Evolutionary conservation across 176 grass and related monocot genomes (phyloP), one percentile per base, ranked within the genome.

Genomic region (Avena eriantha): DNA sequence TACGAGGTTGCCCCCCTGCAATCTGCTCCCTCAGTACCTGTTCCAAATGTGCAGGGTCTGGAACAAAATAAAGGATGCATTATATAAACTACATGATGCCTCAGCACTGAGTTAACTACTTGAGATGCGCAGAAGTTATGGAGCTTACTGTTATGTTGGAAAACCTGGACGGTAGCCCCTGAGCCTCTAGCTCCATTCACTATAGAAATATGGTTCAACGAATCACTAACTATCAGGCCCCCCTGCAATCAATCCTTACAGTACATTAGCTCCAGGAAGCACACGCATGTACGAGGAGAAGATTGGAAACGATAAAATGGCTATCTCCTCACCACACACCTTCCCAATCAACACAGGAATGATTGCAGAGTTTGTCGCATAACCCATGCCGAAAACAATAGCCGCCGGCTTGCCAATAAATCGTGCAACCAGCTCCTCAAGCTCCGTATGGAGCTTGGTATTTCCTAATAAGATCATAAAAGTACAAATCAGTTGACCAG

Each of bases 151-250:
- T 47, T 47, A 47, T 47, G 45, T 89, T 97, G 95, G 84, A 95
- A 95, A 81, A 97, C 92, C 22, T 70, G 84, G 46, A 97, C 92
- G 73, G 92, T 89, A 54, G 95, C 92, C 56, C 92, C 89, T 61
- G 95, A 95, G 64, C 95, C 95, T 33, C 92, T 89, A 48, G 95
- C 92, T 50, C 92, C 95, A 90, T 95, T 95, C 65, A 97, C 92
- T 81, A 97, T 95, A 68, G 95, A 97, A 87, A 91, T 97, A 88
- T 97, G 95, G 78, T 97, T 97, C 79, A 97, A 81, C 19, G 95
- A 94, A 74, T 97, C 92, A 51, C 95, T 97, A 76, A 94, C 94
- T 89, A 97, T 94, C 53, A 97, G 75, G 4, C 95, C 82, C 33
- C 95, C 92, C 92, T 93, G 91, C 36, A 87, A 89, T 69, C 66